Evolutionary conservation across 768 basidiomycete genomes (phyloP).

Genomic region (Leccinellum albellum): DNA sequence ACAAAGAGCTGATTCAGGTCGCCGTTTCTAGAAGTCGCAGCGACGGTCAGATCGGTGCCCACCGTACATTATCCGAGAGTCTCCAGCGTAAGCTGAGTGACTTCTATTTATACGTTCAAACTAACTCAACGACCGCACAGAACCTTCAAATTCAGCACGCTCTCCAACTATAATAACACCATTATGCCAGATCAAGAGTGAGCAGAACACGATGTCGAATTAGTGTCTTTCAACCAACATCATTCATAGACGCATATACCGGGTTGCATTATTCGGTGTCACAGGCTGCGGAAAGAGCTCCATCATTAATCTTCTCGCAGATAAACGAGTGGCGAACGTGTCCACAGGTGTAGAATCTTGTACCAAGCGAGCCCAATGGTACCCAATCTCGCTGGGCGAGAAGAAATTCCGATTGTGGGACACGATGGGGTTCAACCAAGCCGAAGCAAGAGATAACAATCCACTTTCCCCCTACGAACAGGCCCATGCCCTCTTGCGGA

Average conservation of each 20-base stretch:
- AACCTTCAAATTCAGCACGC: not conserved
- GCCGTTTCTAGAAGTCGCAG: not conserved
- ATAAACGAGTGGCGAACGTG: conserved; percentile 23
- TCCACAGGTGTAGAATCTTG: conserved; percentile 31
- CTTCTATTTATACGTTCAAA: not conserved
- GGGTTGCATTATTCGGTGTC: conserved; percentile 27
- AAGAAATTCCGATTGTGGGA: conserved; percentile 31
- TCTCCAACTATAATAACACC: not conserved
- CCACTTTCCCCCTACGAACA: conserved; percentile 25
- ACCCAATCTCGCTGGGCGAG: conserved; percentile 18
- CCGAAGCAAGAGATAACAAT: conserved; percentile 10
- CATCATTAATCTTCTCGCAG: conserved; percentile 28
- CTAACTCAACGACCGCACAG: not conserved
- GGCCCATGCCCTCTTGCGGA: conserved; percentile 32
- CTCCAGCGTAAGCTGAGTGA: conserved; percentile 10
- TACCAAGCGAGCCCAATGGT: conserved; percentile 29
- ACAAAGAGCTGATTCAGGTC: not conserved
- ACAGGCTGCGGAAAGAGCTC: conserved; percentile 32
- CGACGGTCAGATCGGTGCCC: not conserved
- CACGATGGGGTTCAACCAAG: conserved; percentile 33
- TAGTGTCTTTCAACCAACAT: not conserved
- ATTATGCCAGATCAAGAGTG: conserved; percentile 15
- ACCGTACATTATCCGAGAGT: not conserved
- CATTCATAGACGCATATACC: conserved; percentile 17
- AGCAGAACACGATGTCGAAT: conserved; percentile 4